Base-by-base conservation (phyloP, 441 rosid species). In the Sinapis alba region DNA sequence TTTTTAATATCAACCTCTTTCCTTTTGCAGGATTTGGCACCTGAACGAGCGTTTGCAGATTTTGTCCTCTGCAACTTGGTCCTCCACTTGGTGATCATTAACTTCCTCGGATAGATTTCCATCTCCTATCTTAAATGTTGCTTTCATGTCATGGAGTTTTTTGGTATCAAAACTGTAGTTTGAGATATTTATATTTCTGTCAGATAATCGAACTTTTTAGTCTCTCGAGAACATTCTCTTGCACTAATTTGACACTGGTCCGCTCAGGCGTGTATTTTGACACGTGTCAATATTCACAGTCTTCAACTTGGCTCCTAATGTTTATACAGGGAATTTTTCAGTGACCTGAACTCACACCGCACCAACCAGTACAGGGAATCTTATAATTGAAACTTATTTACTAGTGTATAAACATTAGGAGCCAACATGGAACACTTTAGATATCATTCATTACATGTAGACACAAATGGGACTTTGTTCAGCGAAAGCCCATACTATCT, bases 61-160 rank as follows among this genome's bases (percentile, higher is more conserved):
- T 93, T 93, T 50, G 78, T 71, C 3, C 78, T 90, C 72, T 89
- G 94, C 93, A 90, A 90, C 74, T 75, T 92, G 79, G 94, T 87
- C 79, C 94, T 92, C 23, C 96, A 92, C 80, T 75, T 92, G 87
- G 98, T 92, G 85, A 92, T 92, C 34, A 92, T 92, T 88, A 92
- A 92, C 78, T 89, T 92, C 92, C 85, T 92, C 0, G 98, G 98
- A 72, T 92, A 83, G 80, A 28, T 19, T 69, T 36, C 53, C 13
- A 19, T 75, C 78, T 60, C 36, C 63, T 61, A 62, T 71, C 12
- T 79, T 13, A 51, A 30, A 50, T 43, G 7, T 1, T n/a, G 50
- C 18, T 43, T 43, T 43, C 24, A 58, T 69, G 63, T 50, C 11
- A 8, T 32, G 63, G 64, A 72, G 6, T 7, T 36, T 30, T 36